phyloP scores from a whole-genome alignment of 768 basidiomycete species.

The Lactarius deliciosus region DNA sequence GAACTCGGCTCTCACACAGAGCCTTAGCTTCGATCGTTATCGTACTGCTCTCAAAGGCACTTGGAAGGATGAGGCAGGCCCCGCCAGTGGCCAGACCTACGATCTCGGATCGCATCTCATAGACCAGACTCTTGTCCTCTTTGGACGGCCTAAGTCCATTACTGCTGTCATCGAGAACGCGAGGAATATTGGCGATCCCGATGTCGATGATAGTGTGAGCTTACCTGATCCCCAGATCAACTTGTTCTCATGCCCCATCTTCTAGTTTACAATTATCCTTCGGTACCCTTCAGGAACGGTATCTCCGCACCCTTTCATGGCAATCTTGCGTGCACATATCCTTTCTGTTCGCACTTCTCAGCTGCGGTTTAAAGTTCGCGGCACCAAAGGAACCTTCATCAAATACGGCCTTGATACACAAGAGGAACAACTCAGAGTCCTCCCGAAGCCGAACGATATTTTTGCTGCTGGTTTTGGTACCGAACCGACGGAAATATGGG shows the following conservation, averaged over 20 bases:
- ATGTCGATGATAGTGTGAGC: conserved; percentile 66
- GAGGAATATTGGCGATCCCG: conserved; percentile 59
- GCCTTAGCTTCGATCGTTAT: conserved; percentile 69
- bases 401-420: conserved; percentile 81
- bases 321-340: conserved; percentile 65
- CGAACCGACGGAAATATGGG: conserved; percentile 65
- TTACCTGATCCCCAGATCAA: conserved; percentile 43
- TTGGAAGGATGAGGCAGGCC: conserved; percentile 74
- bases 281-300: conserved; percentile 39
- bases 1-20: not conserved
- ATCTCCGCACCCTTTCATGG: conserved; percentile 57
- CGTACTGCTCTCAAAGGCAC: conserved; percentile 60
- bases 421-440: conserved; percentile 69
- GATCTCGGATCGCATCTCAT: conserved; percentile 81
- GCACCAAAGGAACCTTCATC: conserved; percentile 66
- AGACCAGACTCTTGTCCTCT: conserved; percentile 73
- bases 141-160: conserved; percentile 68
- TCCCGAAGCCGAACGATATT: conserved; percentile 47
- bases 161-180: conserved; percentile 71
- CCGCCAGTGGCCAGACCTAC: conserved; percentile 65
- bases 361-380: conserved; percentile 69
- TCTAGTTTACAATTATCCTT: conserved; percentile 26
- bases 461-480: conserved; percentile 51
- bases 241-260: conserved; percentile 46
- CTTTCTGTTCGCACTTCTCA: conserved; percentile 67